Evolutionary conservation across 2,329 filamentous ascomycete species (phyloP), one percentile per base, ranked within the genome.

Genomic region (Hypomyces rosellus): DNA sequence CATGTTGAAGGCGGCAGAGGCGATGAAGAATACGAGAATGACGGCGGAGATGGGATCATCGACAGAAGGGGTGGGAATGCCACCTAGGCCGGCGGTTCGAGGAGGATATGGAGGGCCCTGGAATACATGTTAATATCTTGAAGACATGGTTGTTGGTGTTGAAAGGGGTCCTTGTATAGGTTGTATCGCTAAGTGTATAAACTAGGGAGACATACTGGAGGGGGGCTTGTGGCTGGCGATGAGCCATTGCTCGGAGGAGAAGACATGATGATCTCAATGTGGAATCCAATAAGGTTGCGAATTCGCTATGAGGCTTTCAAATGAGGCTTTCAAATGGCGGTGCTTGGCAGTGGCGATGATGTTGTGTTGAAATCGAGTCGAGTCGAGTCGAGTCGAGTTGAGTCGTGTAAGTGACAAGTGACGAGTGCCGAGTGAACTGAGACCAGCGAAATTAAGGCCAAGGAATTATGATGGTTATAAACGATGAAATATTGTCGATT

Each of bases 1-100:
- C 74, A 85, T 79, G 71, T 87, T 80, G 51, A 70, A 57, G 14
- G 65, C 69, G 7, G 78, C 82, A n/a, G 70, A 74, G 43, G 60
- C 36, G 34, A 78, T 52, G 65, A 84, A 87, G 50, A 86, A 63
- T 38, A 67, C 63, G 13, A 89, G 64, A 55, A 90, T 78, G 50
- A 88, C 76, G 47, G 76, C 73, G 54, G 73, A 79, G 62, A 89
- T 74, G 36, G 86, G 83, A 7, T 83, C 74, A 63, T 91, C 87
- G 55, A 85, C 68, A 3, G 61, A 54, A 4, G 74, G 61, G 1
- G 72, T 77, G 2, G 88, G 86, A 7, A 69, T 57, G 20, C 82
- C 80, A 51, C 85, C 84, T 15, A 83, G 65, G 14, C 63, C 60
- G 39, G 83, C 81, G 12, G 59, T 66, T 12, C 56, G 61, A 2